Base-by-base conservation (phyloP, 2,329 filamentous ascomycete genomes). In the Aureobasidium subglaciale region DNA sequence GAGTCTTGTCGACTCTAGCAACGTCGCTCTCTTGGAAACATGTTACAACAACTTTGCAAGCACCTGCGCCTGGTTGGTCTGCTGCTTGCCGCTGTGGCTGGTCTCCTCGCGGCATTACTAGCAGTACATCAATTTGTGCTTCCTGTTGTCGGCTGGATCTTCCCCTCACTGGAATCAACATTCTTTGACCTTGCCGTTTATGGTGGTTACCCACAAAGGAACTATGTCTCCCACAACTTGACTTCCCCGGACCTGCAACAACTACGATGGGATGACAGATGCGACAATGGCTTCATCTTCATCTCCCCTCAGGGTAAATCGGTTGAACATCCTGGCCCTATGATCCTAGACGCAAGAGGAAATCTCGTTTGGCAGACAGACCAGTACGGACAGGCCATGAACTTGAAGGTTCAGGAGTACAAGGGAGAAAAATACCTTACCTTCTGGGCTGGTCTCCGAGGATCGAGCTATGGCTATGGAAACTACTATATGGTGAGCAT, bases 391-490 rank as follows among this genome's bases (percentile, higher is more conserved):
- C 57, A 61, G 1, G 63, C 63, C 7, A 64, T 65, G 40, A 67
- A 70, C 57, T 56, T 69, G 6, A 65, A 64, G 37, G 59, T 69
- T 13, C 70, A 72, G 55, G 55, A 57, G 9, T 71, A 70, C 60
- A 62, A 65, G 25, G 68, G 66, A 18, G 58, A 68, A 55, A 61
- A 69, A 30, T 71, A 68, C 52, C 59, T 73, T 11, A 72, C 70
- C 2, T 69, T 72, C 56, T 73, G 70, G 69, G 64, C 64, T 22
- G 70, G 70, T 10, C 60, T 66, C 45, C 64, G 3, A 65, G 64
- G 56, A 66, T 69, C 13, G 58, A 65, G 45, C 25, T 45, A 32
- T 40, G 56, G 56, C n/a, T 38, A 37, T 24, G 56, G 56, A 29
- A 35, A 42, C 24, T 57, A 54, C 38, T 45, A 45, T 18, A 57